These are phyloP conservation scores for Durotheca rogersii DNA, from an alignment of 495 filamentous ascomycete genomes.

Conservation along the genomic window DNA sequence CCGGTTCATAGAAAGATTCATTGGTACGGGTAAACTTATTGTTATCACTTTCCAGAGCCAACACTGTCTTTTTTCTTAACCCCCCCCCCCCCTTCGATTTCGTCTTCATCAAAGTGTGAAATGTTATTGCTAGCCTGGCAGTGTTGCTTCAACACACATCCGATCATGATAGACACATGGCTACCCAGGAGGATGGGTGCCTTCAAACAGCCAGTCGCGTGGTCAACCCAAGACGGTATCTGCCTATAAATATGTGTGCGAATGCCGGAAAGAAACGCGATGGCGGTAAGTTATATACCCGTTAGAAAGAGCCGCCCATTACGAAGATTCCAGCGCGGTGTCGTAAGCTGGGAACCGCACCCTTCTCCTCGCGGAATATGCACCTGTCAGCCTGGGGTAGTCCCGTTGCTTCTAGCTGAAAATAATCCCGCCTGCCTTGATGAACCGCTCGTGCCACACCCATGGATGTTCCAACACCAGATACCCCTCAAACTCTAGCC, in stretches of 20 bases:
- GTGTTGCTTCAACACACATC: neutral
- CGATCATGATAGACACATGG: neutral
- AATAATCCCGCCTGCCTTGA: slow-evolving; percentile 17
- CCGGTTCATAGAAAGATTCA: neutral
- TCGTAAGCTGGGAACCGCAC: slow-evolving; percentile 8
- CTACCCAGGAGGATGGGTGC: no score
- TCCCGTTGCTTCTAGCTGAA: slow-evolving; percentile 1
- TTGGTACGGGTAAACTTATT: slow-evolving; percentile 9
- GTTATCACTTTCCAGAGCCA: no score
- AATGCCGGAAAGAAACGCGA: slow-evolving; percentile 44
- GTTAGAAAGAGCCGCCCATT: neutral
- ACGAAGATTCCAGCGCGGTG: neutral
- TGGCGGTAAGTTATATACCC: neutral
- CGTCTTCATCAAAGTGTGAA: no score
- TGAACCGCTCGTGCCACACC: slow-evolving; percentile 8
- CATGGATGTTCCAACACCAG: slow-evolving; percentile 20
- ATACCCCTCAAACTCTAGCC: slow-evolving; percentile 13
- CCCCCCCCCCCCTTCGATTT: no score
- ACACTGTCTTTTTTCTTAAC: no score
- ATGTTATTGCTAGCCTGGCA: neutral
- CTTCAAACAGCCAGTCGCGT: no score
- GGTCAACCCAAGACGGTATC: no score
- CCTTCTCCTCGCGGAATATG: slow-evolving; percentile 12
- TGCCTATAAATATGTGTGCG: neutral
- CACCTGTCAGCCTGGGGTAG: slow-evolving; percentile 7